Conservation (phyloP, 257 asterid genomes). For the Solanum tacnaense region DNA sequence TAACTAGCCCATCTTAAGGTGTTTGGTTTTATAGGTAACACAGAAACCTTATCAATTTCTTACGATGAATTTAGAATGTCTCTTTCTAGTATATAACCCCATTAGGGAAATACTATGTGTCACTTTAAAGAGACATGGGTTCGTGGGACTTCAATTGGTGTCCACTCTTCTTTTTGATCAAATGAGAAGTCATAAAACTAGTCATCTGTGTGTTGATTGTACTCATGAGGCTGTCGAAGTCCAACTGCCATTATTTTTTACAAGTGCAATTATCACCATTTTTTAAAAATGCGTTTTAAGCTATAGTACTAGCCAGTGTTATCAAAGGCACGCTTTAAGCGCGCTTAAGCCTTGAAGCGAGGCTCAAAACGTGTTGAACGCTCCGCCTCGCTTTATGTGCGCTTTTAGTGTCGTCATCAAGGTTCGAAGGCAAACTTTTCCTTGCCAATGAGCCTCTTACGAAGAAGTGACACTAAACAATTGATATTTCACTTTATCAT, state of each 20-base stretch:
- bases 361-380: background rate
- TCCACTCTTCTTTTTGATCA: background rate
- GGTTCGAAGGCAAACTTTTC: background rate
- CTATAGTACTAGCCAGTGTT: background rate
- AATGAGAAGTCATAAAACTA: background rate
- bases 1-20: background rate
- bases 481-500: background rate
- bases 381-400: background rate
- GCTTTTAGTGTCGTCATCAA: background rate
- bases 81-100: background rate
- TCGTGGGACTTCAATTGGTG: background rate
- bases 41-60: background rate
- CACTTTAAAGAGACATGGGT: background rate
- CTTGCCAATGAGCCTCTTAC: background rate
- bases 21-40: background rate
- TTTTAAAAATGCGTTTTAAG: background rate
- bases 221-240: background rate
- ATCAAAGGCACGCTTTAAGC: background rate
- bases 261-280: background rate
- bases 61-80: background rate
- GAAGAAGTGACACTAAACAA: background rate
- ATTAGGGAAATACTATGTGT: background rate
- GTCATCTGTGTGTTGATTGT: background rate
- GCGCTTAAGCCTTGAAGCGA: background rate
- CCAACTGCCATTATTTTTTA: background rate